phyloP scores from a whole-genome alignment of 495 filamentous ascomycete species.

The Penicillium robsamsonii region DNA sequence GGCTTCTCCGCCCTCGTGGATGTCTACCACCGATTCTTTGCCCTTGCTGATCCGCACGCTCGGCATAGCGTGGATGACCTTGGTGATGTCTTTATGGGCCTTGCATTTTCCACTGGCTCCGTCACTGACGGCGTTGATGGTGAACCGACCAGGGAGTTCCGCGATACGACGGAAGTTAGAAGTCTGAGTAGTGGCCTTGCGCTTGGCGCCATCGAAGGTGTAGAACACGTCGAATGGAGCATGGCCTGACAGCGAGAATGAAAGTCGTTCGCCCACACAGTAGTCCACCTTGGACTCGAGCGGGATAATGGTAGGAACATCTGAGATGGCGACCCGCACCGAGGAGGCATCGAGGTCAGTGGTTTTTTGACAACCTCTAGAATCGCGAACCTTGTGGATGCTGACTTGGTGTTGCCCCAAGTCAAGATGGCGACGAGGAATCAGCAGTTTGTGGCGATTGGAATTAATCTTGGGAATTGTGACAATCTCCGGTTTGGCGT shows the following conservation, averaged over 20 bases:
- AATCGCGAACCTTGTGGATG: constrained; percentile 84
- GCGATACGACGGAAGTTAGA: constrained; percentile 89
- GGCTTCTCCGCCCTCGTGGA: constrained; percentile 91
- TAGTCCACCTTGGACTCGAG: constrained; percentile 86
- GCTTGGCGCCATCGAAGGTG: constrained; percentile 71
- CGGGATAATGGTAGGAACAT: constrained; percentile 84
- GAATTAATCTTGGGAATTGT: constrained; percentile 71
- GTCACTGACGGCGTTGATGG: constrained; percentile 80
- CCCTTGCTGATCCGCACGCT: constrained; percentile 86
- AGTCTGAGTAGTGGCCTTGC: constrained; percentile 72
- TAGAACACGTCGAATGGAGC: constrained; percentile 93
- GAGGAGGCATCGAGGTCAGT: constrained; percentile 63
- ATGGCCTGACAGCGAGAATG: constrained; percentile 82
- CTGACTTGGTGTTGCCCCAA: constrained; percentile 81
- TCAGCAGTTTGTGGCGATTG: constrained; percentile 70
- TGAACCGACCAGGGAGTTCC: constrained; percentile 83
- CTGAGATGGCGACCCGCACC: constrained; percentile 84
- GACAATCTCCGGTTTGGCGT: constrained; percentile 74
- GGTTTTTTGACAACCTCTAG: constrained; percentile 74
- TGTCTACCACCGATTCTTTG: constrained; percentile 73
- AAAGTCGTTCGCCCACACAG: constrained; percentile 91
- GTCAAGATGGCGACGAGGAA: constrained; percentile 77
- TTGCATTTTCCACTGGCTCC: constrained; percentile 73
- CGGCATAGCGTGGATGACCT: constrained; percentile 85
- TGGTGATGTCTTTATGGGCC: constrained; percentile 69